phyloP scores from a whole-genome alignment of 805 yeast species.

The Maudiozyma saulgeensis region DNA sequence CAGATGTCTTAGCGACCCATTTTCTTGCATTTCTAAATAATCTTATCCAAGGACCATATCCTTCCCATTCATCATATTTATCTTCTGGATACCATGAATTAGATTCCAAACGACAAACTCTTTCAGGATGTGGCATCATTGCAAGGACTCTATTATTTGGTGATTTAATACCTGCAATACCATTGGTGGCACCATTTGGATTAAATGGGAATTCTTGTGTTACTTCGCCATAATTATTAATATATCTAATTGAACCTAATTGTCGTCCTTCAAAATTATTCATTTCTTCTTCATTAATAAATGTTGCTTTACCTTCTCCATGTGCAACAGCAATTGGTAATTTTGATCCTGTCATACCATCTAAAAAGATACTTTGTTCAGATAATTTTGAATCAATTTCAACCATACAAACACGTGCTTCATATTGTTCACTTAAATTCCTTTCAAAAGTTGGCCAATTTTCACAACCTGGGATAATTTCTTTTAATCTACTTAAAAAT shows the following conservation, averaged over 20 bases:
- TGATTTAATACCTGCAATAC: conserved; percentile 84
- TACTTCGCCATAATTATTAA: conserved; percentile 81
- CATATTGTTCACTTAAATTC: conserved; percentile 88
- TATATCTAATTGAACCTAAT: conserved; percentile 63
- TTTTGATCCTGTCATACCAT: conserved; percentile 86
- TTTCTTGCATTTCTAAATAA: conserved; percentile 85
- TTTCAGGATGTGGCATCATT: conserved; percentile 99
- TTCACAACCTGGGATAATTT: conserved; percentile 74
- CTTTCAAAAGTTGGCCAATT: conserved; percentile 94
- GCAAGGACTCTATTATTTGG: conserved; percentile 94
- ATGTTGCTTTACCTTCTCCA: conserved; percentile 92
- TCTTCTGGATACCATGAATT: conserved; percentile 84
- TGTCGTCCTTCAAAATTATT: conserved; percentile 41
- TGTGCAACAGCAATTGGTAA: conserved; percentile 97
- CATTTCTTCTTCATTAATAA: conserved; percentile 39
- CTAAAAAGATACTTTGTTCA: conserved; percentile 57
- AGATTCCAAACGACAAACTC: conserved; percentile 77
- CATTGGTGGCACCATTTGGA: conserved; percentile 92
- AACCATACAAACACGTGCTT: conserved; percentile 86
- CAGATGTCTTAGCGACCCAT: conserved; percentile 56
- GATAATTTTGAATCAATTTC: conserved; percentile 56
- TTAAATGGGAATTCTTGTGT: conserved; percentile 85
- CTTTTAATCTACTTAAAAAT: conserved; percentile 78
- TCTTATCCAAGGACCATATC: conserved; percentile 91
- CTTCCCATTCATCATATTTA: conserved; percentile 54